Conservation (phyloP, 495 filamentous ascomycete species). For the Aspergillus hancockii region DNA sequence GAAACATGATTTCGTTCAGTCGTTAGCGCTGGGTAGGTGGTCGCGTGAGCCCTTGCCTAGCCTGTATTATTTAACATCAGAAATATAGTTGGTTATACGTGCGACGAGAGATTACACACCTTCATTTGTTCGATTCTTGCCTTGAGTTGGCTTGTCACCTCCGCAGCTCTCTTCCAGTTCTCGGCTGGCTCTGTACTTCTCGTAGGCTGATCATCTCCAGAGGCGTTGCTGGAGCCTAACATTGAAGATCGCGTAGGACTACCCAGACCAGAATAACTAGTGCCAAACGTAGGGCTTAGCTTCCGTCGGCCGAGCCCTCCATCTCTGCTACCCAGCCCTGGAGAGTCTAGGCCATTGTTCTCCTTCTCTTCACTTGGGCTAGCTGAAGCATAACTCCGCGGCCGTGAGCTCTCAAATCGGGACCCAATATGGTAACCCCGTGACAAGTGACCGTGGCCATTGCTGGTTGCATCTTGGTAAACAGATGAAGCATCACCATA, state of each 20-base stretch:
- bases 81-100: neutral
- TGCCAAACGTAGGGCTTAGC: slow-evolving; percentile 48
- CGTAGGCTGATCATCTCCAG: slow-evolving; percentile 39
- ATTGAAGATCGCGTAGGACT: slow-evolving; percentile 55
- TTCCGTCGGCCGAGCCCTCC: slow-evolving; percentile 43
- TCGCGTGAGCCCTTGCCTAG: slow-evolving; percentile 47
- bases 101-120: slow-evolving; percentile 45
- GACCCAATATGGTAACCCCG: slow-evolving; percentile 37
- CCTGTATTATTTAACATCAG: slow-evolving; percentile 24
- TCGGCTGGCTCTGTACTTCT: slow-evolving; percentile 65
- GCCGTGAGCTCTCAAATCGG: slow-evolving; percentile 40
- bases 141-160: slow-evolving; percentile 97
- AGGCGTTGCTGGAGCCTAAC: slow-evolving; percentile 35
- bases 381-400: slow-evolving; percentile 67
- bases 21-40: slow-evolving; percentile 41
- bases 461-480: slow-evolving; percentile 37
- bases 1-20: slow-evolving; percentile 30
- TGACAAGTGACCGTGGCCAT: slow-evolving; percentile 30
- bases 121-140: slow-evolving; percentile 91
- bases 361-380: slow-evolving; percentile 84
- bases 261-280: slow-evolving; percentile 54
- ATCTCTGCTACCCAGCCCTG: slow-evolving; percentile 35
- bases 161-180: slow-evolving; percentile 97
- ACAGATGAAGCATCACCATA: slow-evolving; percentile 35
- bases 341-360: slow-evolving; percentile 54